Base-by-base conservation (phyloP, 2,329 filamentous ascomycete species). In the Capronia epimyces region DNA sequence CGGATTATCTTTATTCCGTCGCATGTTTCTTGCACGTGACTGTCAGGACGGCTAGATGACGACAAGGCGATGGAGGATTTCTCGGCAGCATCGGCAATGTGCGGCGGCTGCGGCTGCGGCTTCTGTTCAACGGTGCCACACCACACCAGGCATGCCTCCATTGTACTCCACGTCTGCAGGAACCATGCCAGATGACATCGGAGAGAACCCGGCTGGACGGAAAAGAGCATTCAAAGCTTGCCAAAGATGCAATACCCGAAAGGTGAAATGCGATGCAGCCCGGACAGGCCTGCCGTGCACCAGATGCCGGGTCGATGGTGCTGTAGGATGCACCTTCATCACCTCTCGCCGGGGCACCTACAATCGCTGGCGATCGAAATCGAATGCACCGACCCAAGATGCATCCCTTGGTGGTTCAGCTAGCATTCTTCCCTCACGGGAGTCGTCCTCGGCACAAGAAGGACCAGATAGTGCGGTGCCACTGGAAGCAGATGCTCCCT, bases 191-290 rank as follows among this genome's bases (percentile, higher is more conserved):
- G 21, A 42, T 42, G 20, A 16, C 12, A 21, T 25, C 22, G 39
- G 20, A 4, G 25, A 42, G 3, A 48, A 13, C 6, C 4, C 18
- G 8, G n/a, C 18, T 21, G 20, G 4, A 8, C 43, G 50, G 27
- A 41, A 27, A 25, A 41, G 50, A 40, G 50, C 50, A 39, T 43
- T 47, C 45, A 52, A 49, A 22, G 50, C 50, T 12, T 52, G 50
- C 34, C 50, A 52, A 15, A 40, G 50, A 37, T 52, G 50, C 45
- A 52, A 47, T 25, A 29, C 40, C 22, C 36, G 45, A 12, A 52
- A 52, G 34, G 41, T 47, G n/a, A 52, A 48, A 43, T 52, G 50
- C 25, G 50, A 52, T 25, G 50, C 50, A 6, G 40, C 50, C 15
- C 36, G 43, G 32, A 39, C 34, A 16, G 50, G 50, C 10, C 22